Evolutionary conservation across 306 rosid genomes (phyloP), one percentile per base, ranked within the genome.

Genomic region (Phaseolus lunatus): DNA sequence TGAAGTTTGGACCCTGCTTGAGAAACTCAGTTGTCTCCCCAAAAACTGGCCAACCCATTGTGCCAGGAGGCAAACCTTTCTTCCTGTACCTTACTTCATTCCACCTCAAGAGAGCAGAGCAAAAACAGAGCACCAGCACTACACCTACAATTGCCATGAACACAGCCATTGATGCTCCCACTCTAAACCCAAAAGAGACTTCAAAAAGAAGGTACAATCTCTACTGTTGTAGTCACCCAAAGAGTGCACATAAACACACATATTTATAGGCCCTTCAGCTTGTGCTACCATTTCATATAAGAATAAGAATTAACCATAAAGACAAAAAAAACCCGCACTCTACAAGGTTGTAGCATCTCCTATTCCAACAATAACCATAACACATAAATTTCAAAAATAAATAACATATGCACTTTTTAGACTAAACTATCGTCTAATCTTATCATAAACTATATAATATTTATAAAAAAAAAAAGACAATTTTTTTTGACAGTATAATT

Each of bases 1-100:
- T 89, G 91, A 96, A 96, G 87, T 84, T 90, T 0, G 99, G 99
- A 18, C 99, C 99, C 83, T 86, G 98, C 58, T 92, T 96, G 8
- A 96, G 98, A 80, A 96, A 96, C 90, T 96, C 99, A 13, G 96
- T 91, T 5, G 99, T 96, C 29, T 96, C 99, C 0, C 99, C 99
- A 74, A 96, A 91, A 27, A 96, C 53, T 57, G 99, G 99, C 99
- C 99, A 96, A 3, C 99, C 99, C 99, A 96, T 96, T 84, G 99
- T 96, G 43, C 99, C 99, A 4, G 90, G 99, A 31, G 99, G 99
- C 45, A 96, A 83, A 29, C 90, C 97, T 79, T 96, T 96, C 85
- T 90, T 89, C 70, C 89, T 87, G 82, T 88, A 92, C 64, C 87
- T 85, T 47, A 92, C 79, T 43, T 89, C 94, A 78, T 96, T 96